Conservation (phyloP, 495 filamentous ascomycete genomes). For the Pyrenopolyporus hunteri region DNA sequence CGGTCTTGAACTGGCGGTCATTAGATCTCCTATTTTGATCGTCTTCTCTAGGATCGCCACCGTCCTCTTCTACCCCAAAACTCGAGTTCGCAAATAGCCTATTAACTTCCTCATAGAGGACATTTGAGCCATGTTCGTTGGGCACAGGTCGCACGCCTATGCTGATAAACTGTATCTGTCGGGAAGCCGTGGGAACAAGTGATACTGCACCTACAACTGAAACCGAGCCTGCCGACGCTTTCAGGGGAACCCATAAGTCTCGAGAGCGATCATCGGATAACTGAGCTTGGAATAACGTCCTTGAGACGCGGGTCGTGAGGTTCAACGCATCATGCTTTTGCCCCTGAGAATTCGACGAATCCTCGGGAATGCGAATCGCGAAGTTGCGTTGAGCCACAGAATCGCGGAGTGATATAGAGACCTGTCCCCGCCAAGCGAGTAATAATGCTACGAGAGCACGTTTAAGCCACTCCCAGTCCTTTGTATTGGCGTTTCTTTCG, state of each 20-base stretch:
- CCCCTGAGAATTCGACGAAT: background rate
- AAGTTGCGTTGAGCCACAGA: slow-evolving; percentile 26
- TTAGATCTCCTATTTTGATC: slow-evolving; percentile 46
- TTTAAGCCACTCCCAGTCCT: slow-evolving; percentile 72
- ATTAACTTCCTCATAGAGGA: slow-evolving; percentile 82
- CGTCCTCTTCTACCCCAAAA: slow-evolving; percentile 70
- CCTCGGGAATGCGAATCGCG: slow-evolving; percentile 25
- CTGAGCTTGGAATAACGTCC: slow-evolving; percentile 68
- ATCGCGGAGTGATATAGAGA: slow-evolving; percentile 55
- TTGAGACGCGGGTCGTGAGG: slow-evolving; percentile 49
- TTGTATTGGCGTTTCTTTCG: slow-evolving; percentile 55
- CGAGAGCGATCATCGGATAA: slow-evolving; percentile 59
- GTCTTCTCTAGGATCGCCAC: slow-evolving; percentile 37
- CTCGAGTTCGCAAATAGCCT: slow-evolving; percentile 74
- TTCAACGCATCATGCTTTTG: slow-evolving; percentile 20
- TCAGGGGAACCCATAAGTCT: slow-evolving; percentile 69
- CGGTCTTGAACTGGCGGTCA: slow-evolving; percentile 51
- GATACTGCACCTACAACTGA: slow-evolving; percentile 73
- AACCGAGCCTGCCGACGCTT: slow-evolving; percentile 64
- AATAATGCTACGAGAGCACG: slow-evolving; percentile 65
- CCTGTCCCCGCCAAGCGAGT: slow-evolving; percentile 63
- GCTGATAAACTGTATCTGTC: slow-evolving; percentile 78
- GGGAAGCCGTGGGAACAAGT: slow-evolving; percentile 69
- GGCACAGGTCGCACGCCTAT: slow-evolving; percentile 68
- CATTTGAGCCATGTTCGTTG: slow-evolving; percentile 60